Percentiles rank a stretch among this genome's conserved stretches.
Conservation (phyloP, 495 filamentous ascomycete genomes). For the Penicillium canescens region DNA sequence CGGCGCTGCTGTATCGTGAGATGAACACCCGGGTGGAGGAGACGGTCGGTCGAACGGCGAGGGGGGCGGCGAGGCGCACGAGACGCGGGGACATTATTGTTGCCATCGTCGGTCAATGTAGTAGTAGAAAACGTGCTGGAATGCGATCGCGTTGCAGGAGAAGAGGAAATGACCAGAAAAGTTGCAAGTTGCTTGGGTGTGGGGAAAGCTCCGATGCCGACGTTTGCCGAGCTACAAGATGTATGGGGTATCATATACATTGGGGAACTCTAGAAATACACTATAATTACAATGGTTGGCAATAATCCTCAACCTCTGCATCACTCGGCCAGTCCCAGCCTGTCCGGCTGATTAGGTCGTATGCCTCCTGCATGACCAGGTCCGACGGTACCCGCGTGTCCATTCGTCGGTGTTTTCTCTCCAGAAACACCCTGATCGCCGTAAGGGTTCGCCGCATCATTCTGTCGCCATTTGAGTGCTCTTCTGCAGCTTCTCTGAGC, state of each 20-base stretch:
- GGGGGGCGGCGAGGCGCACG: constrained; percentile 21
- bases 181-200: constrained; percentile 16
- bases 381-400: constrained; percentile 22
- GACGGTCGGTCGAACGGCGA: constrained; percentile 19
- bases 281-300: constrained; percentile 18
- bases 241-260: constrained; percentile 18
- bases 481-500: constrained; percentile 39
- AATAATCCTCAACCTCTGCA: constrained; percentile 51
- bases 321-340: constrained; percentile 58
- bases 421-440: constrained; percentile 54
- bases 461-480: constrained; percentile 40
- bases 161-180: background rate
- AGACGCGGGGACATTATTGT: constrained; percentile 36
- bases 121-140: constrained; percentile 4
- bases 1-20: constrained; percentile 37
- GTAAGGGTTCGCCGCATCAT: constrained; percentile 50
- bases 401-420: constrained; percentile 29
- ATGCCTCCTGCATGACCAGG: constrained; percentile 35
- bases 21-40: constrained; percentile 29
- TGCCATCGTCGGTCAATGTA: constrained; percentile 14
- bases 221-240: constrained; percentile 19
- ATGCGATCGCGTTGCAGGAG: background rate
- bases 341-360: constrained; percentile 46
- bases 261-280: constrained; percentile 22
- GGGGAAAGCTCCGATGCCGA: constrained; percentile 28